Evolutionary conservation across 495 filamentous ascomycete species (phyloP), one percentile per base, ranked within the genome.

Genomic region (Evernia prunastri): DNA sequence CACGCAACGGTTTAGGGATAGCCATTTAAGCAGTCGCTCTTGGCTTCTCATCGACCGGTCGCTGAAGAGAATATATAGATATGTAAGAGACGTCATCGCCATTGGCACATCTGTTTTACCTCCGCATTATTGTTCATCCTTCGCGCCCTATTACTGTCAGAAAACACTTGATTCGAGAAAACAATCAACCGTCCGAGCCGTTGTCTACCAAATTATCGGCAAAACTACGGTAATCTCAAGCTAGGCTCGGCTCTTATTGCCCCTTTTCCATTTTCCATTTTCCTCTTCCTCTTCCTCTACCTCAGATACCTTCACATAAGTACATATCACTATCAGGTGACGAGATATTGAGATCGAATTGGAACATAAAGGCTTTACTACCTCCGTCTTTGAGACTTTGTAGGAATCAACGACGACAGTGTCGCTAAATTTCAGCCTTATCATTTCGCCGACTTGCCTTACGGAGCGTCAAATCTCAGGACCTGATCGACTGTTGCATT

Each of bases 1-100:
- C 84, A 73, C 91, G 87, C 72, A 94, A 87, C 35, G 89, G 87
- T 80, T 85, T 86, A 71, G 90, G 86, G 73, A 95, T 79, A 70
- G 88, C 89, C 90, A 96, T 96, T 51, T 43, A 39, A 27, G 36
- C 27, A 56, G 39, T 36, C 39, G 29, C 33, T 39, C 39, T 56
- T 13, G 61, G 25, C 51, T 37, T 56, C 62, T 42, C 39, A 25
- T 53, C 35, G 17, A 29, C 54, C 54, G 27, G 54, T 39, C 56
- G 49, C 11, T n/a, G 51, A 4, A 18, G 31, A 45, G 33, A 31
- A 11, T 17, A 27, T 59, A 53, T 13, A 11, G 3, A 27, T 49
- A 20, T 29, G 60, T 60, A 27, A 27, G 20, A 13, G 7, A 35
- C 42, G 56, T 63, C 60, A 53, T 66, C 25, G 54, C 60, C 42